Evolutionary conservation across 2,329 filamentous ascomycete genomes (phyloP), one percentile per base, ranked within the genome.

Genomic region (Trichophyton verrucosum): DNA sequence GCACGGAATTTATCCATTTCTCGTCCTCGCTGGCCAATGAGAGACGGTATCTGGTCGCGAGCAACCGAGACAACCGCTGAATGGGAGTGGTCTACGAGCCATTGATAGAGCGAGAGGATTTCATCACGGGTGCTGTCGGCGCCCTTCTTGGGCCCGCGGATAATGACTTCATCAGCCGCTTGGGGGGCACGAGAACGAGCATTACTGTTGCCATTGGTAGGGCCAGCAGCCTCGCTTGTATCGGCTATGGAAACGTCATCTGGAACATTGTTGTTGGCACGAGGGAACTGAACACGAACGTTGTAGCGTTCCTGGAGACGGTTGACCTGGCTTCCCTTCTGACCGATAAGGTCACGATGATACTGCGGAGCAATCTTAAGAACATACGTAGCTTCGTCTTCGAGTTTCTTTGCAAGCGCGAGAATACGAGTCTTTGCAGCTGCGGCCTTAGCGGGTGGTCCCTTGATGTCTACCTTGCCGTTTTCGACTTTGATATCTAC

Each of bases 211-310:
- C 51, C 78, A 71, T 84, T 85, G 62, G 80, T 78, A 58, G 77
- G 74, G 64, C 82, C 84, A 61, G 78, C 78, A 58, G 78, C 78
- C 62, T 92, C 87, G 65, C 86, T 87, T 30, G 81, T 80, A 67
- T 92, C 91, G 13, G 80, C 82, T 64, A 82, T 82, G 13, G 85
- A 83, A 62, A 85, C 82, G 61, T 95, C 90, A 62, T 94, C 88
- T 62, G 82, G 80, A 59, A 60, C 42, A 47, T 65, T 73, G 30
- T 55, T 55, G 47, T 73, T 76, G 57, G 81, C 78, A 71, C 91
- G 89, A 46, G 94, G 94, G 80, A 99, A 99, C 77, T 96, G 92
- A 68, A 99, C 94, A 64, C 91, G 86, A 47, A 99, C 94, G 71
- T 88, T 87, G 80, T 99, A 96, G 55, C 91, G 87, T 61, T 86